Evolutionary conservation across 257 asterid genomes (phyloP).

Genomic region (Schizonepeta tenuifolia): DNA sequence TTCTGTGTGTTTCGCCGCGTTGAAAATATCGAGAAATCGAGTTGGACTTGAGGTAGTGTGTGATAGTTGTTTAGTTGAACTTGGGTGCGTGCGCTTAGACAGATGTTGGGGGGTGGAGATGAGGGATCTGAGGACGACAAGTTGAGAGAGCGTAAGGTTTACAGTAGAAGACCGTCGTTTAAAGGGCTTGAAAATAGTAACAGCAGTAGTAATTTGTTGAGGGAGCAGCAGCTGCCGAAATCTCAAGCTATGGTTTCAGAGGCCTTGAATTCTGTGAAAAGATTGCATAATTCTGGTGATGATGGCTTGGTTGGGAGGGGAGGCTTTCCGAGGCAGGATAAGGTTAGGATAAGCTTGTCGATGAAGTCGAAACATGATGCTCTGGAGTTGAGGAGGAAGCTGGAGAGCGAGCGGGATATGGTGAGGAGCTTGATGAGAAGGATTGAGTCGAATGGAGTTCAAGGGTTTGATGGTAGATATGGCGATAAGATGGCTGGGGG

Average conservation of each 20-base stretch:
- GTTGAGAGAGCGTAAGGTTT: constrained; percentile 65
- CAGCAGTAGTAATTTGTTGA: constrained; percentile 40
- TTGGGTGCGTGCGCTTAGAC: constrained; percentile 39
- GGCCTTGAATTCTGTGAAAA: constrained; percentile 43
- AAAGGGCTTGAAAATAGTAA: constrained; percentile 55
- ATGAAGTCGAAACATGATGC: constrained; percentile 70
- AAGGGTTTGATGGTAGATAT: constrained; percentile 35
- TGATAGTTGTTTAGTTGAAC: constrained; percentile 27
- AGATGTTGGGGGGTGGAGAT: constrained; percentile 57
- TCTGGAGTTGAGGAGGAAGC: constrained; percentile 68
- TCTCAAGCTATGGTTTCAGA: constrained; percentile 45
- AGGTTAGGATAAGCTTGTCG: constrained; percentile 61
- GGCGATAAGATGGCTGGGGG: constrained; percentile 42
- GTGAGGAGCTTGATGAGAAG: constrained; percentile 67
- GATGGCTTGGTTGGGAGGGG: constrained; percentile 46
- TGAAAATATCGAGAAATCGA: neutral
- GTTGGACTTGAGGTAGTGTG: constrained; percentile 17
- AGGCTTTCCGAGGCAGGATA: constrained; percentile 57
- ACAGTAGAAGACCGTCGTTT: constrained; percentile 63
- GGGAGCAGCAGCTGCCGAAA: constrained; percentile 38
- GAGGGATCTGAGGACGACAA: constrained; percentile 61
- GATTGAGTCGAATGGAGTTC: constrained; percentile 54
- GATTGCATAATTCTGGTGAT: constrained; percentile 36
- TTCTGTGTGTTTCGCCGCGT: neutral
- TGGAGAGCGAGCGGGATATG: constrained; percentile 71